Percentiles rank a stretch among this genome's conserved stretches.
phyloP scores from a whole-genome alignment of 768 basidiomycete species.

The Termitomyces sp. region DNA sequence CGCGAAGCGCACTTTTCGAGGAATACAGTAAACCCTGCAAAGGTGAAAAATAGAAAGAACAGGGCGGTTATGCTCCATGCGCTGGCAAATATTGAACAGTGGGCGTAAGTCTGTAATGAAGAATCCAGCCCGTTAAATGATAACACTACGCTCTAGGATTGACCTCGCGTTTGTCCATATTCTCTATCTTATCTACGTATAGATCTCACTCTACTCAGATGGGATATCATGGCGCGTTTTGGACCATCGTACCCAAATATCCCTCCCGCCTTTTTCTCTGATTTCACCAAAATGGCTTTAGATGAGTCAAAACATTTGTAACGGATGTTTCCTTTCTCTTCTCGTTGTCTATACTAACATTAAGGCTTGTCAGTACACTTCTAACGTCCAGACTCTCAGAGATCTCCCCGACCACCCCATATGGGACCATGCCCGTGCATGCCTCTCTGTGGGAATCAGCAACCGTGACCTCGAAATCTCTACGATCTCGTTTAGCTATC shows the following conservation, averaged over 20 bases:
- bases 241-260: constrained; percentile 53
- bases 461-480: constrained; percentile 54
- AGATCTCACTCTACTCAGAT: constrained; percentile 30
- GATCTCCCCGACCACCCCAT: constrained; percentile 60
- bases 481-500: constrained; percentile 71
- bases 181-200: neutral
- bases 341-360: neutral
- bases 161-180: constrained; percentile 57
- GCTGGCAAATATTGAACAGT: constrained; percentile 82
- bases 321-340: constrained; percentile 1
- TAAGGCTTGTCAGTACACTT: constrained; percentile 33
- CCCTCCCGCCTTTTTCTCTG: constrained; percentile 71
- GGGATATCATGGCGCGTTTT: constrained; percentile 82
- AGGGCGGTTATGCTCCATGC: constrained; percentile 75
- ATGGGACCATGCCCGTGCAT: constrained; percentile 71
- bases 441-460: constrained; percentile 81
- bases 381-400: constrained; percentile 56
- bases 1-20: constrained; percentile 45
- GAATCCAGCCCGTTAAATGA: neutral
- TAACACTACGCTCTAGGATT: constrained; percentile 34
- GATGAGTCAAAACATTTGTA: constrained; percentile 85
- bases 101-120: constrained; percentile 55
- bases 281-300: constrained; percentile 79
- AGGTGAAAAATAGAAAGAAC: constrained; percentile 56
- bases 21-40: constrained; percentile 54